Base-by-base conservation (phyloP, 2,329 filamentous ascomycete species). In the Colletotrichum sp. region DNA sequence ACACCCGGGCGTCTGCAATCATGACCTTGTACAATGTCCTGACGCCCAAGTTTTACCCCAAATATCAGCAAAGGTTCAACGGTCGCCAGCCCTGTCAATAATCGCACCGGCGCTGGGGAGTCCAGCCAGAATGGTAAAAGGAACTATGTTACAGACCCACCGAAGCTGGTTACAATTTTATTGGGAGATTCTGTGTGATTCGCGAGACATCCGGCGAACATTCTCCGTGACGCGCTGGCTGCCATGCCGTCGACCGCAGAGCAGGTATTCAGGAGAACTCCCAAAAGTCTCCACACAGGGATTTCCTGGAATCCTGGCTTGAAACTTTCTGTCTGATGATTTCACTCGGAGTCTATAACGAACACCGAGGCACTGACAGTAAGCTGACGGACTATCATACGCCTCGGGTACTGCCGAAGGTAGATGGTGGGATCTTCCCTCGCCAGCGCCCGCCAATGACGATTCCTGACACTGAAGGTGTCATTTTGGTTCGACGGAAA, bases 241-340 rank as follows among this genome's bases (percentile, higher is more conserved):
- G 82, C 79, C 8, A 89, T 71, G 12, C 88, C 87, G 67, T 87
- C 87, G 59, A 87, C 81, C 26, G 84, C 83, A 36, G 84, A 83
- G 79, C 87, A 89, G 43, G 81, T 79, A 77, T 87, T 87, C 84
- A 87, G 86, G 71, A 82, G 80, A 74, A 3, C 78, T 77, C 13
- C 79, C 81, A 6, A 78, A 71, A 0, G 93, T 89, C 0, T 87
- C 88, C 0, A 88, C 86, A 92, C 92, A 94, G 28, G 86, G 87
- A 65, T 80, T 82, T 16, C 18, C 18, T 21, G n/a, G 43, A 0
- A 48, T 48, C n/a, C 4, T 48, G 10, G n/a, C 43, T 21, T 13
- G 5, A 48, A 48, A 21, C 18, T 48, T 18, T 48, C 43, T 21
- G 43, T 9, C 5, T 48, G 43, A 48, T 48, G 43, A 48, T 48